Conservation (phyloP, 495 filamentous ascomycete genomes). For the Tuber indicum region DNA sequence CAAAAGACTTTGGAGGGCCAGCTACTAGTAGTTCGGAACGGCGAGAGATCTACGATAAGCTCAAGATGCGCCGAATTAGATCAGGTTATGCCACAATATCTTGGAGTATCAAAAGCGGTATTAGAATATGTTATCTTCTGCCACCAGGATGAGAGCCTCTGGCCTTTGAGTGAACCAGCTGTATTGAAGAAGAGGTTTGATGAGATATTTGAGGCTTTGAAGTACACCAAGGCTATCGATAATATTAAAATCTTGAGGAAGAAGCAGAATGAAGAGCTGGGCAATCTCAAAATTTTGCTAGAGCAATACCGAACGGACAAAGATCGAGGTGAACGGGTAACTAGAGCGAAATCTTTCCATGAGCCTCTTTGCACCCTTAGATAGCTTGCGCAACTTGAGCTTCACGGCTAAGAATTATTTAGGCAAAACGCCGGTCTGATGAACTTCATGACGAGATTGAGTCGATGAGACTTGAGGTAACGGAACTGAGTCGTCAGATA, state of each 20-base stretch:
- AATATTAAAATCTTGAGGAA: conserved; percentile 84
- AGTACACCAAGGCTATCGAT: conserved; percentile 95
- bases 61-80: conserved; percentile 73
- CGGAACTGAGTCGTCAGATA: conserved; percentile 54
- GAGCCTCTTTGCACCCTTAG: background rate
- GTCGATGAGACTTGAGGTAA: conserved; percentile 52
- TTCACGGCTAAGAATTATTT: conserved; percentile 16
- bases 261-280: conserved; percentile 67
- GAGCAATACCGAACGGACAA: conserved; percentile 76
- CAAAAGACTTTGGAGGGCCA: conserved; percentile 77
- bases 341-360: conserved; percentile 5
- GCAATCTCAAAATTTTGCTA: conserved; percentile 62
- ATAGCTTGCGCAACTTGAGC: background rate
- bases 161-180: conserved; percentile 89
- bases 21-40: conserved; percentile 66
- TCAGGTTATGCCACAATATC: conserved; percentile 71
- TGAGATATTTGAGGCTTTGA: conserved; percentile 93
- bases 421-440: conserved; percentile 46
- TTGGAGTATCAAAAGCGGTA: conserved; percentile 85
- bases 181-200: conserved; percentile 89
- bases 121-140: conserved; percentile 96
- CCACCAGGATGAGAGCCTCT: conserved; percentile 94
- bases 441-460: conserved; percentile 71
- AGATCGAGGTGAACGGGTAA: conserved; percentile 64
- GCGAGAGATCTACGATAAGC: conserved; percentile 71